Evolutionary conservation across 176 grass and related monocot species (phyloP).

Genomic region (Alopecurus myosuroides): DNA sequence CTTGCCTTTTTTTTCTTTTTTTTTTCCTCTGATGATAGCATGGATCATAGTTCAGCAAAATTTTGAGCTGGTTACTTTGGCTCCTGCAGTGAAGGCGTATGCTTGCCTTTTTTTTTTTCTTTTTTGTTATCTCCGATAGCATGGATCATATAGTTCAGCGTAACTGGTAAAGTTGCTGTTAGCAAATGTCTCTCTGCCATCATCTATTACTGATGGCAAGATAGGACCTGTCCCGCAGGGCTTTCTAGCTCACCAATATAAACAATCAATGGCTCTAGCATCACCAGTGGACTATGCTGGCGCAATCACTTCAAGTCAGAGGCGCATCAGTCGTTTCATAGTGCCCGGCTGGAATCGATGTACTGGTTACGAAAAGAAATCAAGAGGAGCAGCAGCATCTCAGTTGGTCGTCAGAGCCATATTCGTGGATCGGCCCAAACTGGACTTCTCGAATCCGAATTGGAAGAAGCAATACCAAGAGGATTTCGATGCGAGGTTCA

Average conservation of each 20-base stretch:
- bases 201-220: constrained; percentile 16
- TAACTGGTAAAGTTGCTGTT: neutral
- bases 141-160: neutral
- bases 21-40: too few relatives aligned
- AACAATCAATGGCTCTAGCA: constrained; percentile 52
- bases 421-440: constrained; percentile 18
- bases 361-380: constrained; percentile 12
- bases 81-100: neutral
- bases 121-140: neutral
- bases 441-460: constrained; percentile 63
- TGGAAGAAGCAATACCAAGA: constrained; percentile 86
- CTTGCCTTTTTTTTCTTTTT: too few relatives aligned
- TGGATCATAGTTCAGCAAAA: too few relatives aligned
- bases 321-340: neutral
- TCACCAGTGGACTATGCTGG: constrained; percentile 28
- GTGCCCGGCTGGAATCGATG: neutral
- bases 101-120: neutral
- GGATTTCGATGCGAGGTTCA: constrained; percentile 74
- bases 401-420: constrained; percentile 35
- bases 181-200: neutral
- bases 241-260: constrained; percentile 22
- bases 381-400: neutral
- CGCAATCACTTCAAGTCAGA: constrained; percentile 15
- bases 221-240: constrained; percentile 17
- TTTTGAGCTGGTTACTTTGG: constrained; percentile 2